Base-by-base conservation (phyloP, 2,329 filamentous ascomycete genomes). In the Lasiodiplodia hormozganensis region DNA sequence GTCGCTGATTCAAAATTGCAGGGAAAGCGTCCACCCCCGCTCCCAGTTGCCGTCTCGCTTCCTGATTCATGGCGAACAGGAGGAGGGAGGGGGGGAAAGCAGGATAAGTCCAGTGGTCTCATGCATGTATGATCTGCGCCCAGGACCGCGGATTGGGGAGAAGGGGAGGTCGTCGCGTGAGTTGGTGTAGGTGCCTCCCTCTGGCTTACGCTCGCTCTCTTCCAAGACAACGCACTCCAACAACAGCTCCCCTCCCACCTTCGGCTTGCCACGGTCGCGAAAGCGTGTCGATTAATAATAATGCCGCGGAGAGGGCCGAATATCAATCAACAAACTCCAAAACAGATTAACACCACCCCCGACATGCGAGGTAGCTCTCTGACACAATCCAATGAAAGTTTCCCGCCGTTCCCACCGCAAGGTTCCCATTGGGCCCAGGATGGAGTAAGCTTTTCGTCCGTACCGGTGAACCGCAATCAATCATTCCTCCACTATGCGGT, bases 91-190 rank as follows among this genome's bases (percentile, higher is more conserved):
- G 60, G 60, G 25, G 3, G 11, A 14, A 43, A 18, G 40, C 7
- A 18, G 40, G 40, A 7, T 2, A 51, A 25, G 18, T 36, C 11
- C 51, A n/a, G n/a, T 14, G 60, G 43, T 25, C 60, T 52, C 60
- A 64, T 52, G 60, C 43, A 51, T 64, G 60, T 52, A 21, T 64
- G 60, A 64, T 64, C 60, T 64, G 43, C 60, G 47, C n/a, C 60
- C 43, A 38, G 60, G 47, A 64, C 43, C 60, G 51, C 47, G 60
- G 60, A 21, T 57, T 57, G 54, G 54, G 31, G 31, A 57, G 31
- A 47, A 47, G 43, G 43, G 31, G 31, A 18, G 56, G 38, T 28
- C 38, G 56, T 43, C 43, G 43, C 43, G 43, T 47, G 43, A 47
- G 43, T 47, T 47, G 43, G 18, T 4, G 43, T 21, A 21, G n/a